Base-by-base conservation (phyloP, 2,329 filamentous ascomycete species). In the Aspergillus uvarum region DNA sequence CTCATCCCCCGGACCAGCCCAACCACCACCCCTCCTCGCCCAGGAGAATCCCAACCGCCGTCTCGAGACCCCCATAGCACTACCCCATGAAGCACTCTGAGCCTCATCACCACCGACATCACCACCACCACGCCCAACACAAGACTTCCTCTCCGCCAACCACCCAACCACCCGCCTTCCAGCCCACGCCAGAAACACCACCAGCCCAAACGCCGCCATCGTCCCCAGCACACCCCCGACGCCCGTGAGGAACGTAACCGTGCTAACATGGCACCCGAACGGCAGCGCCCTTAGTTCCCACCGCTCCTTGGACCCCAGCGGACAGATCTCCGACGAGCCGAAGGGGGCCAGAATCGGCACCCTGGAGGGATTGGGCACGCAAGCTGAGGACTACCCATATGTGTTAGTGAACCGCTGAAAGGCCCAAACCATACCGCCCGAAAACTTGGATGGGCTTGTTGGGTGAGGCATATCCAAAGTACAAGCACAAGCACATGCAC, bases 251-350 rank as follows among this genome's bases (percentile, higher is more conserved):
- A 79, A 68, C 2, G 76, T 78, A 59, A 76, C 63, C 0, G 76
- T 77, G 58, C 76, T 78, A 29, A 77, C 76, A 47, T 72, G 67
- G 54, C 77, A 80, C 22, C 76, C 76, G 22, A 79, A 72, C 0
- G 76, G 73, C 16, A 64, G 56, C 11, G 75, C 69, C 6, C 77
- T 70, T 22, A 80, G 64, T 53, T 80, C 77, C 77, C 77, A 80
- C 55, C 74, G 67, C 67, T 80, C 77, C 51, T 72, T 69, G 21
- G 71, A 65, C 2, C 70, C 74, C 24, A 79, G 68, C 0, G 77
- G 76, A 56, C 77, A 80, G 56, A 80, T 74, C 4, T 67, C 58
- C 3, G 65, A 61, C 8, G 73, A 70, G 32, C 66, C 51, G 10
- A 79, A 57, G 0, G 77, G 77, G 7, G 76, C 70, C 47, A 80